Evolutionary conservation across 352 stramenopile genomes (phyloP), one percentile per base, ranked within the genome.

Genomic region (Peronospora belbahrii): DNA sequence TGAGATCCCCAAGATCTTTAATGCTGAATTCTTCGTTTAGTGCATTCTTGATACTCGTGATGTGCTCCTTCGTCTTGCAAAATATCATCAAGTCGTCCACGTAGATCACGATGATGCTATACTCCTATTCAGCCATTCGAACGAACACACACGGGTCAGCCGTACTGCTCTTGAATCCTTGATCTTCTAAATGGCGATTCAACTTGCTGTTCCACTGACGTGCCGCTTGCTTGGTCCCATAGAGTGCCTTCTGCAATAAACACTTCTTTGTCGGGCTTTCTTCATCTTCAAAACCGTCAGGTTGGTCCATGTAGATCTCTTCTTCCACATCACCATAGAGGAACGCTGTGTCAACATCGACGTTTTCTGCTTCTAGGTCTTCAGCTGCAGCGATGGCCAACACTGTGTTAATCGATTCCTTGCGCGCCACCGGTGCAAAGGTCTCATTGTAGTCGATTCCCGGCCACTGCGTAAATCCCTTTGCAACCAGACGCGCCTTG

Each of bases 301-400:
- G 22, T 30, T 43, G 11, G 6, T 49, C 42, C 42, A 49, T 49
- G 42, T 41, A 40, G 9, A 49, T 40, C 31, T 22, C 44, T 8
- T 44, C 44, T 30, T 52, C 44, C 0, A 43, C 15, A 17, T 52
- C 23, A 9, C 34, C 44, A 11, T 52, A 44, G 5, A 52, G 25
- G 11, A 52, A 41, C 8, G 9, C 35, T 3, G 35, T 41, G 18
- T 41, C 35, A 3, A 41, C 19, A 9, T 41, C 35, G 8, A 15
- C 36, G 11, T 49, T 36, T 22, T 47, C 40, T 25, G 33, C 33
- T 8, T 47, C 27, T 11, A 38, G 20, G 24, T 32, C 27, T 30
- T 49, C 19, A 4, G 31, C 30, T 8, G 18, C 34, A 9, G 28
- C 14, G 7, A 39, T 48, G 2, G 30, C 30, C 18, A 48, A n/a